These are phyloP conservation scores for Microsporum audouinii DNA, from an alignment of 2,329 filamentous ascomycete genomes.

Conservation along the genomic window DNA sequence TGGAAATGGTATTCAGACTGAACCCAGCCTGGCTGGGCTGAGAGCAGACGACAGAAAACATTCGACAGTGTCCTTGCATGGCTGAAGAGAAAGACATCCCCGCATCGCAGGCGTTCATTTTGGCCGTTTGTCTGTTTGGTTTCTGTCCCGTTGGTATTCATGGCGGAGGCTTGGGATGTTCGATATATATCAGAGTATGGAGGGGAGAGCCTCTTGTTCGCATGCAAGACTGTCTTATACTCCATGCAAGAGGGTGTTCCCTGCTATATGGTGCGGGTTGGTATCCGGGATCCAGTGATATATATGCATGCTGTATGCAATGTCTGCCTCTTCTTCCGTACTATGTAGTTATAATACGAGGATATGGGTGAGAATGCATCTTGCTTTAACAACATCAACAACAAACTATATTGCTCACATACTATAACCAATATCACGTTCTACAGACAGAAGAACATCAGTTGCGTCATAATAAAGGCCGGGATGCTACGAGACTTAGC, in stretches of 20 bases:
- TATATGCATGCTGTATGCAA: too few species aligned
- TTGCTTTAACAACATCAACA: too few species aligned
- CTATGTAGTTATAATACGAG: too few species aligned
- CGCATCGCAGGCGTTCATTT: neutral
- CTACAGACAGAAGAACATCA: neutral
- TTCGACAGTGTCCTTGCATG: neutral
- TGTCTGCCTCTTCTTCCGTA: too few species aligned
- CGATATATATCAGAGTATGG: neutral
- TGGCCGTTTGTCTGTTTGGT: neutral
- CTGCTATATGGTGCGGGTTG: too few species aligned
- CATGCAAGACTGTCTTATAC: too few species aligned
- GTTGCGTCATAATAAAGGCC: neutral
- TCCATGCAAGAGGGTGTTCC: too few species aligned
- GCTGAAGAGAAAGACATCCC: conserved; percentile 3
- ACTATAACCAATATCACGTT: neutral
- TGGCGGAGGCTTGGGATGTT: neutral
- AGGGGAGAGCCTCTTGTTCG: neutral
- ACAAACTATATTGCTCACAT: too few species aligned
- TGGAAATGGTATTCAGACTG: neutral
- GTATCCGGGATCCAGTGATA: too few species aligned
- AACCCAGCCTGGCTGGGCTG: neutral
- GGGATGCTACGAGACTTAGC: neutral
- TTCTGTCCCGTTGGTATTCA: neutral
- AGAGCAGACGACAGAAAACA: neutral
- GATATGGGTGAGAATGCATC: too few species aligned